Base-by-base conservation (phyloP, 805 yeast genomes). In the Suhomyces sp. region DNA sequence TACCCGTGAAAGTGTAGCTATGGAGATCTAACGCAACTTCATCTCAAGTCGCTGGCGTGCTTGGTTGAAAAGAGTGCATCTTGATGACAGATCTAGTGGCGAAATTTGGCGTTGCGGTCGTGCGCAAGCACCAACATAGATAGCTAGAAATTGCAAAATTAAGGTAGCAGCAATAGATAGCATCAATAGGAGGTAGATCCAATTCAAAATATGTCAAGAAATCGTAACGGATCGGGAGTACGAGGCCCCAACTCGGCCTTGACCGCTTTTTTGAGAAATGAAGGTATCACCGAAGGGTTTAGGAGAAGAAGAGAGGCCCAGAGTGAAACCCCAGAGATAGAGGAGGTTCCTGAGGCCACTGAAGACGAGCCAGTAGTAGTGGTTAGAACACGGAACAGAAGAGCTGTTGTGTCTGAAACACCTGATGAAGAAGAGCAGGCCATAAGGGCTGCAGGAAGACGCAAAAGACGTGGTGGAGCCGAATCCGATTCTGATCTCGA, bases 221-320 rank as follows among this genome's bases (percentile, higher is more conserved):
- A 31, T 31, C 36, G 53, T 12, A 51, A 46, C 19, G 13, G 40
- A 19, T 47, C 64, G 22, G 64, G 66, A 27, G 77, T 76, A 10
- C 61, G 73, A 41, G 88, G 87, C 5, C 88, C 96, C 45, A 90
- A 89, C 72, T 87, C 96, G 59, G 97, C 97, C 0, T 74, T 92
- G 59, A 92, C 97, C 0, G 94, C 88, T 68, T 92, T 92, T 63
- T 77, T 92, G 55, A 77, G 91, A 48, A 90, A 87, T 52, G 96
- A 91, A 68, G 97, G 97, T 35, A 92, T 92, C 70, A 87, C 97
- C 1, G 90, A 85, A 53, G 84, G 83, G 42, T 90, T 90, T 65
- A 77, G 91, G 63, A 72, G 67, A 53, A 61, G 76, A 44, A 55
- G 62, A 49, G 58, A 48, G 35, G 49, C 58, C 12, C 55, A 59